Percentiles rank a stretch among this genome's conserved stretches.
phyloP scores from a whole-genome alignment of 345 rosid species.

The Sonneratia alba region DNA sequence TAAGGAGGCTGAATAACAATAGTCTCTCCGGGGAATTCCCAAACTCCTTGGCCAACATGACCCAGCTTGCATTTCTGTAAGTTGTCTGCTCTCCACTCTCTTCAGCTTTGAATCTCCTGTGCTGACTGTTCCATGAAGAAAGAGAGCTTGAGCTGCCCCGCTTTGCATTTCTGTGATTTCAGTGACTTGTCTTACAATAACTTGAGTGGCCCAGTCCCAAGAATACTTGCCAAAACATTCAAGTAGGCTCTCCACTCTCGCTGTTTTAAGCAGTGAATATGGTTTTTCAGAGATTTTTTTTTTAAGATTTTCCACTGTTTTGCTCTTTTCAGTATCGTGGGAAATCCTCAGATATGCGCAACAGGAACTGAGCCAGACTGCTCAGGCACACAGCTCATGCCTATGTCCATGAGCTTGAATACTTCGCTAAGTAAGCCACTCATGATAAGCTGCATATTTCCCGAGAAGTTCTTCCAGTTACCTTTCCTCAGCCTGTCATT shows the following conservation, averaged over 20 bases:
- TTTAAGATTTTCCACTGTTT: neutral
- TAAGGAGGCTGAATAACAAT: constrained; percentile 89
- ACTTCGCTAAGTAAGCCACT: constrained; percentile 45
- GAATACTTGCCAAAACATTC: constrained; percentile 83
- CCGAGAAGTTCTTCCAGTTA: neutral
- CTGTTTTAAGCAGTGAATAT: neutral
- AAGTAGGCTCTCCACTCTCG: constrained; percentile 35
- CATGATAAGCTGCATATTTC: neutral
- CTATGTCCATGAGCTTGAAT: constrained; percentile 97
- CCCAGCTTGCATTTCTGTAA: constrained; percentile 87
- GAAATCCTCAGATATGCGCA: constrained; percentile 81
- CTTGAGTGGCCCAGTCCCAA: constrained; percentile 79
- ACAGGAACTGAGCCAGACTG: constrained; percentile 91
- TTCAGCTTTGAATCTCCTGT: neutral
- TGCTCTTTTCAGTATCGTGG: constrained; percentile 54
- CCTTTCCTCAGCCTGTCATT: neutral
- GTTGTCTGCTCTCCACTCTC: constrained; percentile 13
- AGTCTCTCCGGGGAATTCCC: constrained; percentile 71
- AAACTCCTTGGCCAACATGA: constrained; percentile 63
- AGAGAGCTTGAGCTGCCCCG: neutral
- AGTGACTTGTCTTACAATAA: constrained; percentile 95
- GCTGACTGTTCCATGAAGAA: neutral
- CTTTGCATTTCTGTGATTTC: constrained; percentile 9
- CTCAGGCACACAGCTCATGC: constrained; percentile 66
- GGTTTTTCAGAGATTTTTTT: neutral